Conservation (phyloP, 2,329 filamentous ascomycete genomes). For the Fusarium oligoseptatum region DNA sequence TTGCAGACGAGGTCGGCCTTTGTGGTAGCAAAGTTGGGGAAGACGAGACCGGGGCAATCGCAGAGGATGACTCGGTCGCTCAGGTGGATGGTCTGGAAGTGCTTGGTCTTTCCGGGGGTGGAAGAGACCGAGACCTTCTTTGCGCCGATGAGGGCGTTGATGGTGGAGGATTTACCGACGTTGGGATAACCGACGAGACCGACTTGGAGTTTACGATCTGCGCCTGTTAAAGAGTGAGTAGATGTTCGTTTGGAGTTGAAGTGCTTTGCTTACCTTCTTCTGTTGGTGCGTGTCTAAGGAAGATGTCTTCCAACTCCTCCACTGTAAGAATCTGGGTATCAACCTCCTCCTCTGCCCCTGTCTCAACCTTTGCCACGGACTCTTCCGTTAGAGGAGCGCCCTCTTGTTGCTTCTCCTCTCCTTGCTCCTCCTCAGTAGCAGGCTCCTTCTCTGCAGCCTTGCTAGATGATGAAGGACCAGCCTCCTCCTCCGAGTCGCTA, state of each 20-base stretch:
- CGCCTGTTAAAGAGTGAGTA: slow-evolving; percentile 50
- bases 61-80: slow-evolving; percentile 91
- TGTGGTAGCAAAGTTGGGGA: slow-evolving; percentile 96
- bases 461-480: slow-evolving; percentile 36
- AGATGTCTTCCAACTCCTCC: slow-evolving; percentile 90
- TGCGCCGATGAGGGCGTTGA: slow-evolving; percentile 97
- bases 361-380: slow-evolving; percentile 43
- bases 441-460: slow-evolving; percentile 38
- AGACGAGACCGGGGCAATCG: slow-evolving; percentile 98
- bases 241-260: not conserved
- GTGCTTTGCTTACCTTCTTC: slow-evolving; percentile 60
- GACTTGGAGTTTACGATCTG: slow-evolving; percentile 81
- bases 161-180: slow-evolving; percentile 98
- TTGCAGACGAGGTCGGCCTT: slow-evolving; percentile 97
- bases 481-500: slow-evolving; percentile 59
- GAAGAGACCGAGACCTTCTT: slow-evolving; percentile 99
- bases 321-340: slow-evolving; percentile 89
- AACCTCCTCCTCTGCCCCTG: slow-evolving; percentile 56
- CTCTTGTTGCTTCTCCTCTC: slow-evolving; percentile 42
- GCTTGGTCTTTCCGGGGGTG: slow-evolving; percentile 98
- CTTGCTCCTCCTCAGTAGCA: slow-evolving; percentile 42
- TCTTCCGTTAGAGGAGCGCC: slow-evolving; percentile 48
- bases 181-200: slow-evolving; percentile 98
- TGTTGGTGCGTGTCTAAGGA: slow-evolving; percentile 77
- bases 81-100: slow-evolving; percentile 98